These are phyloP conservation scores for Yarrowia alimentaria DNA, from an alignment of 805 yeast species.

Conservation along the genomic window DNA sequence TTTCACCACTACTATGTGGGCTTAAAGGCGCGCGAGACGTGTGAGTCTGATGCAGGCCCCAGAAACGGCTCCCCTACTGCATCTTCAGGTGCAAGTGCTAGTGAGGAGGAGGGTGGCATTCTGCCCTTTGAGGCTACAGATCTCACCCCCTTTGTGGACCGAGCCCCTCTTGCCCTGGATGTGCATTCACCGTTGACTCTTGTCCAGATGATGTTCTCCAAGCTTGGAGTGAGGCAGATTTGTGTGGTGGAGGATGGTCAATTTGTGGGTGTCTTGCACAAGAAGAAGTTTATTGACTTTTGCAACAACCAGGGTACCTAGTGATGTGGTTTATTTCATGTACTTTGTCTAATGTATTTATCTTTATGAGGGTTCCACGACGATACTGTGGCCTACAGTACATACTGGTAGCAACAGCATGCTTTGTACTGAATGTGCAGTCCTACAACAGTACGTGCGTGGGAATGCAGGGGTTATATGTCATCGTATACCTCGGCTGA, in stretches of 20 bases:
- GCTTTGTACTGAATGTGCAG: too few species aligned
- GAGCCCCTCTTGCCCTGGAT: conserved; percentile 50
- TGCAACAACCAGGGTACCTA: conserved; percentile 33
- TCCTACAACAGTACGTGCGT: too few species aligned
- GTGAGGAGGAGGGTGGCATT: conserved; percentile 9
- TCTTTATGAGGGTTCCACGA: neutral
- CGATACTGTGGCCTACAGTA: too few species aligned
- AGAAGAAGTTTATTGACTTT: conserved; percentile 52
- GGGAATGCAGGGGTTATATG: too few species aligned
- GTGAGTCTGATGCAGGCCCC: neutral
- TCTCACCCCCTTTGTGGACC: conserved; percentile 46
- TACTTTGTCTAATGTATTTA: too few species aligned
- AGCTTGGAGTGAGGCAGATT: conserved; percentile 51
- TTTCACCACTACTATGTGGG: conserved; percentile 16
- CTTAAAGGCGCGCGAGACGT: conserved; percentile 6
- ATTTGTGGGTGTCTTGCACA: conserved; percentile 53
- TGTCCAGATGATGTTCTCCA: conserved; percentile 52
- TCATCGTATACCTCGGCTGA: too few species aligned
- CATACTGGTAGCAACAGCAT: too few species aligned
- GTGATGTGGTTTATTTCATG: too few species aligned
- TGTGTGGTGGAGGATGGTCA: conserved; percentile 49
- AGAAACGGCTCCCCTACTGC: neutral
- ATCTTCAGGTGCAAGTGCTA: neutral
- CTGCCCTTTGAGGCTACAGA: conserved; percentile 40
- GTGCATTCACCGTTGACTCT: conserved; percentile 49